A percentile compares a stretch with the other conserved stretches of the same genome.
These are phyloP conservation scores for Pseudoneurospora amorphoporcata DNA, from an alignment of 495 filamentous ascomycete species.

Conservation along the genomic window DNA sequence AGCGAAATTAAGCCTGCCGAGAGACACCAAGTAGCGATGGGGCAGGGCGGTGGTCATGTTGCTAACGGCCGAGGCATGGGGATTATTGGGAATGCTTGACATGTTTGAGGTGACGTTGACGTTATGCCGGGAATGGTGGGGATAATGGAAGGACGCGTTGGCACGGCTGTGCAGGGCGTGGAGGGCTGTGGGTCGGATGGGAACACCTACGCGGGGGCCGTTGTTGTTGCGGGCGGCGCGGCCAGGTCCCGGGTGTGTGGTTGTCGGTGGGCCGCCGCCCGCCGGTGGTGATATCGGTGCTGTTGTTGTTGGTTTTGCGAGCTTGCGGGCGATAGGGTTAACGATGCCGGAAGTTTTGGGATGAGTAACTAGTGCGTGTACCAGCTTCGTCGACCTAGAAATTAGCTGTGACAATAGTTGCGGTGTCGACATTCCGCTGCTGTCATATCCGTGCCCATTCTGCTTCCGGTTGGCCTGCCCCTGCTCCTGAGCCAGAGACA, in stretches of 20 bases:
- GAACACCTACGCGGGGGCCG: not conserved
- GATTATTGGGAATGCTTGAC: not conserved
- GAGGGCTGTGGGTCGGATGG: not conserved
- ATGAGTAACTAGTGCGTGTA: conserved; percentile 35
- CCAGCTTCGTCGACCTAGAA: conserved; percentile 19
- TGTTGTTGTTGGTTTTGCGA: conserved; percentile 6
- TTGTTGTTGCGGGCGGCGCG: not conserved
- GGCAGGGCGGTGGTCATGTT: not conserved
- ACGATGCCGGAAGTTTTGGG: conserved; percentile 20
- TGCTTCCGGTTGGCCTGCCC: not conserved
- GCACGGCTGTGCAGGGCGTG: not conserved
- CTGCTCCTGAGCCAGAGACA: not conserved
- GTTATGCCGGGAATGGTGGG: not conserved
- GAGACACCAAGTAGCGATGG: conserved; percentile 32
- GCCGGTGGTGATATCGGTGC: not conserved
- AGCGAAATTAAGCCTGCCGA: conserved; percentile 36
- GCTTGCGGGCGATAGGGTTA: conserved; percentile 26
- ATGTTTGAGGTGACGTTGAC: not conserved
- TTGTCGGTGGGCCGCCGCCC: not conserved
- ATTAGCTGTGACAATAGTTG: conserved; percentile 17
- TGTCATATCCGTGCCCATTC: not conserved
- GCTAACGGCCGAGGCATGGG: not conserved
- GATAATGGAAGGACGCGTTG: not conserved
- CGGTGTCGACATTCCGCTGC: not conserved
- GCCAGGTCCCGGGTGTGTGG: not conserved